These are phyloP conservation scores for Cryptosporidium sp. DNA, from an alignment of 169 alveolate genomes.

Conservation along the genomic window DNA sequence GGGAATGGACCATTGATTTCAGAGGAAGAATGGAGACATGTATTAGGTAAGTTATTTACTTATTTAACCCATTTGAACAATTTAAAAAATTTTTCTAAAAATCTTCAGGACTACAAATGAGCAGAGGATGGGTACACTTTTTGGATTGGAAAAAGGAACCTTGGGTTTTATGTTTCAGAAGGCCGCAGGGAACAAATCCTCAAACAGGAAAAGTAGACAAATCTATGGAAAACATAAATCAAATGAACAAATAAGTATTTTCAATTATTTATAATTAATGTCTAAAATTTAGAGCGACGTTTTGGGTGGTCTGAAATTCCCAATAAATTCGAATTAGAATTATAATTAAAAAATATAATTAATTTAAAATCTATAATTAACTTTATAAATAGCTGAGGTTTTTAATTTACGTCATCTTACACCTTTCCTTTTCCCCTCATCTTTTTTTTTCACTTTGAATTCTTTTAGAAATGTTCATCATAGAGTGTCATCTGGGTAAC, in stretches of 20 bases:
- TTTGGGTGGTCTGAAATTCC: neutral
- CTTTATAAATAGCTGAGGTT: neutral
- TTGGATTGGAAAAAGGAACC: slow-evolving; percentile 75
- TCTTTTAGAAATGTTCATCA: neutral
- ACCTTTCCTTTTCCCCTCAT: neutral
- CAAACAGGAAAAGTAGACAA: slow-evolving; percentile 70
- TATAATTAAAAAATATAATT: neutral
- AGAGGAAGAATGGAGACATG: slow-evolving; percentile 76
- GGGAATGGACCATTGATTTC: slow-evolving; percentile 70
- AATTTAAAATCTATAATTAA: too few relatives aligned
- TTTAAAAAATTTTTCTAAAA: neutral
- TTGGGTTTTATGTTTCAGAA: slow-evolving; percentile 70
- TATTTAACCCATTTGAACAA: neutral
- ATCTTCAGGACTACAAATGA: slow-evolving; percentile 65
- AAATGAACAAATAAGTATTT: slow-evolving; percentile 15
- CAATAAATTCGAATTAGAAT: slow-evolving; percentile 4
- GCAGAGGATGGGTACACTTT: slow-evolving; percentile 75
- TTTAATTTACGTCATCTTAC: too few relatives aligned
- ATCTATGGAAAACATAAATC: slow-evolving; percentile 17
- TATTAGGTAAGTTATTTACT: slow-evolving; percentile 27
- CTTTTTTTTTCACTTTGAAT: neutral
- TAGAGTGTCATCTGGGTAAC: neutral
- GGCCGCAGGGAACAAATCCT: slow-evolving; percentile 74
- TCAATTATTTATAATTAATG: neutral
- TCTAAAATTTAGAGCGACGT: neutral